Evolutionary conservation across 768 basidiomycete species (phyloP), one percentile per base, ranked within the genome.

Genomic region (Cystobasidium ongulense): DNA sequence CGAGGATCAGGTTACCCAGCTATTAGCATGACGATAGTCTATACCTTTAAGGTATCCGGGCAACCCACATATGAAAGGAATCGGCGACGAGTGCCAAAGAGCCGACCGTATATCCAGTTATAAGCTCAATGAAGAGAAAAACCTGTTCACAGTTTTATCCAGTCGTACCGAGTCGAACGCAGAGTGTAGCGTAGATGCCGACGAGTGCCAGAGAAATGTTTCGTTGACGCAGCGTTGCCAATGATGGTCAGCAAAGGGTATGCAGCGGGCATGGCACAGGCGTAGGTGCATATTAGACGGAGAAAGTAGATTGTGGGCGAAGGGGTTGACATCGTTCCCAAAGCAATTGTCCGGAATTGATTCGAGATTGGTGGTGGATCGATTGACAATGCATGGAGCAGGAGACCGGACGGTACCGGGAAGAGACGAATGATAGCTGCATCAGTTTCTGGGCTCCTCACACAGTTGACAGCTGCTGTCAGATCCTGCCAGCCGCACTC

Each of bases 71-170:
- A 52, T 41, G 65, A 53, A 98, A 98, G 76, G 90, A 90, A 83
- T 97, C 95, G 8, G 95, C 95, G 59, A 99, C 88, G 67, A 98
- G 88, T 0, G 94, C 94, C 0, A 97, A 86, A 0, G 92, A 95
- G 35, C 92, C 92, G 70, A 96, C 92, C n/a, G 89, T 87, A 88
- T 95, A 95, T 50, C 94, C 92, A 72, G 86, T 87, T 72, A 89
- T 86, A 78, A 94, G 85, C 81, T 94, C 93, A 59, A 93, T 84
- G 78, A 91, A 85, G 80, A 96, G 92, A 84, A 91, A 97, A 7
- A 72, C 82, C 17, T 71, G 18, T 10, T 29, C 17, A 43, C n/a
- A n/a, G n/a, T n/a, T n/a, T n/a, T n/a, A n/a, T n/a, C n/a, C n/a
- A n/a, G n/a, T n/a, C 54, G 54, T 7, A 8, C 10, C 23, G 53